phyloP scores from a whole-genome alignment of 2,329 filamentous ascomycete genomes.

The Pseudogymnoascus sp. region DNA sequence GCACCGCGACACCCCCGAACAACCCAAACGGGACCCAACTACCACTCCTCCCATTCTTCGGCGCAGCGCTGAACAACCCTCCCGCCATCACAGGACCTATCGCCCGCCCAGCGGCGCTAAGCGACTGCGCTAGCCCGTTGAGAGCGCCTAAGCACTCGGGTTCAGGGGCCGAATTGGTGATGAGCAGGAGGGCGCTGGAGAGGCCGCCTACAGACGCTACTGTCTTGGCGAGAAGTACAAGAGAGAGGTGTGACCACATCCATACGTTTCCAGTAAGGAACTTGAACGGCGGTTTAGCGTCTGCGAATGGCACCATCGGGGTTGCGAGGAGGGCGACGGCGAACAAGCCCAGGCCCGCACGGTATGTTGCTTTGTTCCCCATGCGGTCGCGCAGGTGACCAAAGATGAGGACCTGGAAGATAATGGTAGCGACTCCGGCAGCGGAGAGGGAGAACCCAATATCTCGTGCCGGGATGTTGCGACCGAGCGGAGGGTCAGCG shows the following conservation, averaged over 20 bases:
- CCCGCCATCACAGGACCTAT: conserved; percentile 84
- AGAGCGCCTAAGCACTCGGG: conserved; percentile 79
- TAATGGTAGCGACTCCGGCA: conserved; percentile 74
- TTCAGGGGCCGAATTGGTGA: conserved; percentile 87
- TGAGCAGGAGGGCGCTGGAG: conserved; percentile 80
- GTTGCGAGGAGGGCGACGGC: conserved; percentile 76
- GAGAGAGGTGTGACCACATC: conserved; percentile 73
- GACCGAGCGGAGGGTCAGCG: conserved; percentile 64
- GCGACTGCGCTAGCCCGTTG: conserved; percentile 87
- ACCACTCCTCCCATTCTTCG: conserved; percentile 71
- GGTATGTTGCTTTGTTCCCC: conserved; percentile 81
- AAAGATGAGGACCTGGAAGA: conserved; percentile 84
- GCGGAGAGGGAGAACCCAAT: conserved; percentile 82
- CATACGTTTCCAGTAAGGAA: conserved; percentile 55
- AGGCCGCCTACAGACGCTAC: conserved; percentile 82
- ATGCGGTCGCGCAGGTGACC: conserved; percentile 66
- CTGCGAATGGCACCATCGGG: conserved; percentile 78
- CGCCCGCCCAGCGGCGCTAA: conserved; percentile 83
- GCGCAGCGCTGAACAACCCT: conserved; percentile 72
- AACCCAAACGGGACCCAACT: conserved; percentile 58
- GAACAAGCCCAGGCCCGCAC: conserved; percentile 68
- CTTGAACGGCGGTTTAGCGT: conserved; percentile 46
- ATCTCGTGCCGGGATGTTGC: conserved; percentile 63
- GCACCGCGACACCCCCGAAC: conserved; percentile 72
- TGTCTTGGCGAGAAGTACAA: conserved; percentile 78